Conservation (phyloP, 345 rosid genomes). For the Camelina laxa region DNA sequence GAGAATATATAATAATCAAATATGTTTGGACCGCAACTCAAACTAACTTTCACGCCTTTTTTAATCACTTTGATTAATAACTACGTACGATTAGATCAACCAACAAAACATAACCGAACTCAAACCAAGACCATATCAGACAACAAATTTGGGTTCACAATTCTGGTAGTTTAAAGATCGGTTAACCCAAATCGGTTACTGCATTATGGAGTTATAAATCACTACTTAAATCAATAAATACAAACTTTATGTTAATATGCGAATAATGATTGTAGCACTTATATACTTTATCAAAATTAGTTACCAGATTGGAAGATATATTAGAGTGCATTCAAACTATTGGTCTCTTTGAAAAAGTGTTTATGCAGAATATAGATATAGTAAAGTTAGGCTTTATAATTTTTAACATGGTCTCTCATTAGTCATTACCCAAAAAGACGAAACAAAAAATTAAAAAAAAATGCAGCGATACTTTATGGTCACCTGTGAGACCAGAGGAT, state of each 20-base stretch:
- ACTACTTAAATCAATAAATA: neutral
- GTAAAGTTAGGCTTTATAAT: conserved; percentile 33
- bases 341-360: conserved; percentile 14
- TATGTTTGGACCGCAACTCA: no score
- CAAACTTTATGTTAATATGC: conserved; percentile 1
- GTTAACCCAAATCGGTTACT: no score
- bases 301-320: conserved; percentile 2
- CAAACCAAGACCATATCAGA: no score
- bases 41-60: no score
- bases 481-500: conserved; percentile 34
- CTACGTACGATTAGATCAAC: no score
- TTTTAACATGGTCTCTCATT: conserved; percentile 28
- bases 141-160: no score
- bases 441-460: conserved; percentile 28
- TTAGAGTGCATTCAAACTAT: conserved; percentile 18
- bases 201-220: neutral
- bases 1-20: no score
- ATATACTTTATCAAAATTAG: neutral
- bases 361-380: conserved; percentile 8
- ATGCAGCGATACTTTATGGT: conserved; percentile 32
- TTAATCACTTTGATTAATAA: no score
- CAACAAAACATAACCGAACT: no score
- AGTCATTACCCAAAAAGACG: conserved; percentile 24
- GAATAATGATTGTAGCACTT: neutral
- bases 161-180: no score